These are phyloP conservation scores for Tolypocladium sp. DNA, from an alignment of 2,329 filamentous ascomycete genomes.

Conservation along the genomic window DNA sequence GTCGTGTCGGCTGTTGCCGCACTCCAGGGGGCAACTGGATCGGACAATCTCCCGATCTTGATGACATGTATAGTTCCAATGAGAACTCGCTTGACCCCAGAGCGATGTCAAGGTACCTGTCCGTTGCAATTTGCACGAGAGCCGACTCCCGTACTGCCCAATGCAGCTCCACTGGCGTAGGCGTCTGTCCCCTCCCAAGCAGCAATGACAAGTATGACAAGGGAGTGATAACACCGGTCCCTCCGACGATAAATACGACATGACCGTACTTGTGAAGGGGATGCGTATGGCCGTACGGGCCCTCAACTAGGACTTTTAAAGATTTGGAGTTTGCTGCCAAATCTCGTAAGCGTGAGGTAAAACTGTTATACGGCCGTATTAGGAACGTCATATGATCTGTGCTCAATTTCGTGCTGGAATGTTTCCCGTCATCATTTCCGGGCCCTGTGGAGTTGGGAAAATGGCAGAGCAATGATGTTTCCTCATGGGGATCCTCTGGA, in stretches of 20 bases:
- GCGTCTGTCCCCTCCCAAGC: conserved; percentile 4
- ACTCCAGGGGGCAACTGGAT: conserved; percentile 10
- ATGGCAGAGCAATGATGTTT: neutral
- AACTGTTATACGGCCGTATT: conserved; percentile 34
- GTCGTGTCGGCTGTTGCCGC: conserved; percentile 16
- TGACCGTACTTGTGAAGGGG: conserved; percentile 27
- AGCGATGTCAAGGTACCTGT: conserved; percentile 19
- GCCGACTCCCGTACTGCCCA: conserved; percentile 33
- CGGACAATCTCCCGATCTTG: conserved; percentile 5
- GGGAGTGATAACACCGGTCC: conserved; percentile 34
- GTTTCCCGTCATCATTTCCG: neutral
- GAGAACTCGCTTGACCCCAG: conserved; percentile 18
- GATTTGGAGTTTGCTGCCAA: conserved; percentile 12
- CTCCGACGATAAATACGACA: conserved; percentile 33
- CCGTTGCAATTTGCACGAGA: conserved; percentile 24
- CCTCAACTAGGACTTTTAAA: conserved; percentile 30
- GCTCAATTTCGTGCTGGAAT: neutral
- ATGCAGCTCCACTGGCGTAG: conserved; percentile 22
- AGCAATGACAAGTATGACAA: conserved; percentile 27
- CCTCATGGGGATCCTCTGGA: conserved; percentile 17
- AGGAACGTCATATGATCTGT: conserved; percentile 26
- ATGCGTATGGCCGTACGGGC: conserved; percentile 32
- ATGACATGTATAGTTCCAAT: conserved; percentile 27
- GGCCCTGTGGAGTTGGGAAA: neutral
- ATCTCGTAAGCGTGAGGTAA: conserved; percentile 27